Percentiles rank a stretch among this genome's conserved stretches.
phyloP scores from a whole-genome alignment of 352 stramenopile genomes.

The Globisporangium emineosum region DNA sequence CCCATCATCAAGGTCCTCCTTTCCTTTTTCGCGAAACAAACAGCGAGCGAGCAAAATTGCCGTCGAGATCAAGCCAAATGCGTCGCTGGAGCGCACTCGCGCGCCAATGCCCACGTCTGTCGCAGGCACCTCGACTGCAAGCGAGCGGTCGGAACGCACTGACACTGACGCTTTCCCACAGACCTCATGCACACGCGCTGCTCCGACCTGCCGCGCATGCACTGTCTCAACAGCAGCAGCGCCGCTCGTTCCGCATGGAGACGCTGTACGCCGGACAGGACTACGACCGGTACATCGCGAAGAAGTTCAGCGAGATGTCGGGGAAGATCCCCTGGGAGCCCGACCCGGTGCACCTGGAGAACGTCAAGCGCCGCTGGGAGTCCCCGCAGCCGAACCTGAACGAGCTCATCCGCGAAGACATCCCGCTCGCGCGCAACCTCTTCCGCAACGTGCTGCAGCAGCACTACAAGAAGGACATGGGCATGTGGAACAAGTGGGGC shows the following conservation, averaged over 20 bases:
- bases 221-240: not conserved
- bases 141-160: not conserved
- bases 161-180: not conserved
- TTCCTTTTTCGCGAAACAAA: not conserved
- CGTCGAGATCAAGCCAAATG: constrained; percentile 2
- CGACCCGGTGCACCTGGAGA: constrained; percentile 48
- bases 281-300: constrained; percentile 58
- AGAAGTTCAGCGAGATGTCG: constrained; percentile 74
- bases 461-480: constrained; percentile 80
- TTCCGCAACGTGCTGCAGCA: constrained; percentile 82
- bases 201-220: not conserved
- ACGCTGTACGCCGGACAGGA: constrained; percentile 74
- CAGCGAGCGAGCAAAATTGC: not conserved
- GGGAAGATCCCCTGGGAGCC: constrained; percentile 81
- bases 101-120: not conserved
- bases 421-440: constrained; percentile 60
- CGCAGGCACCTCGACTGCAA: not conserved
- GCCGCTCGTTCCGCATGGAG: constrained; percentile 32
- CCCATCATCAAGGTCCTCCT: not conserved
- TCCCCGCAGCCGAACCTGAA: constrained; percentile 67
- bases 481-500: constrained; percentile 91
- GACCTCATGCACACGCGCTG: not conserved
- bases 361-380: constrained; percentile 55
- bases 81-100: constrained; percentile 11
- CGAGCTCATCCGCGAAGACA: constrained; percentile 77